These are phyloP conservation scores for Xylaria sp. DNA, from an alignment of 2,329 filamentous ascomycete species.

Conservation along the genomic window DNA sequence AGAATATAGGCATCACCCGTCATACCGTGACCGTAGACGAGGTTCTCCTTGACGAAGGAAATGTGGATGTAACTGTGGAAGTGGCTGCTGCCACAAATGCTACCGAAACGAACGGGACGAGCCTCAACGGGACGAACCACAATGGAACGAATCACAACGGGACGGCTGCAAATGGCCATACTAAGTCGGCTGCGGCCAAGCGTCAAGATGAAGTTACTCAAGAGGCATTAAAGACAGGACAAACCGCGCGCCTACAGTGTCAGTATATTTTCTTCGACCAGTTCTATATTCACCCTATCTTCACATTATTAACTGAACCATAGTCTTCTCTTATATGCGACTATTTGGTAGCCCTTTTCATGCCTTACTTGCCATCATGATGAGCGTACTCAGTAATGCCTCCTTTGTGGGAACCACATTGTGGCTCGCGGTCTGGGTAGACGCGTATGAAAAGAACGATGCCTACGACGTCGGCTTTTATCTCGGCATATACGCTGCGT, in stretches of 20 bases:
- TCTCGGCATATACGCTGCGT: slow-evolving; percentile 61
- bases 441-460: slow-evolving; percentile 58
- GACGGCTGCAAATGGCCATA: slow-evolving; percentile 34
- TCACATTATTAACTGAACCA: slow-evolving; percentile 34
- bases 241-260: slow-evolving; percentile 58
- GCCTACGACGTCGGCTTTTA: slow-evolving; percentile 61
- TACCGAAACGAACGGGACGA: slow-evolving; percentile 33
- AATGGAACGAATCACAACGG: slow-evolving; percentile 38
- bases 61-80: slow-evolving; percentile 48
- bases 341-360: slow-evolving; percentile 61
- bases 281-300: not conserved
- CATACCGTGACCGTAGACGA: slow-evolving; percentile 57
- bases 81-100: slow-evolving; percentile 36
- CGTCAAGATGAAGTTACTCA: slow-evolving; percentile 56
- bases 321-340: slow-evolving; percentile 62
- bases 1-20: slow-evolving; percentile 58
- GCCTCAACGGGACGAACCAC: slow-evolving; percentile 37
- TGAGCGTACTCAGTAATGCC: slow-evolving; percentile 55
- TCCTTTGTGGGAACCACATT: slow-evolving; percentile 56
- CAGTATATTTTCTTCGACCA: slow-evolving; percentile 37
- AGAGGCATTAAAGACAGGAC: slow-evolving; percentile 61
- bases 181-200: slow-evolving; percentile 52
- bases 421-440: slow-evolving; percentile 65
- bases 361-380: slow-evolving; percentile 52
- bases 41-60: slow-evolving; percentile 51